Conservation (phyloP, 495 filamentous ascomycete genomes). For the Tetracladium setigerum region DNA sequence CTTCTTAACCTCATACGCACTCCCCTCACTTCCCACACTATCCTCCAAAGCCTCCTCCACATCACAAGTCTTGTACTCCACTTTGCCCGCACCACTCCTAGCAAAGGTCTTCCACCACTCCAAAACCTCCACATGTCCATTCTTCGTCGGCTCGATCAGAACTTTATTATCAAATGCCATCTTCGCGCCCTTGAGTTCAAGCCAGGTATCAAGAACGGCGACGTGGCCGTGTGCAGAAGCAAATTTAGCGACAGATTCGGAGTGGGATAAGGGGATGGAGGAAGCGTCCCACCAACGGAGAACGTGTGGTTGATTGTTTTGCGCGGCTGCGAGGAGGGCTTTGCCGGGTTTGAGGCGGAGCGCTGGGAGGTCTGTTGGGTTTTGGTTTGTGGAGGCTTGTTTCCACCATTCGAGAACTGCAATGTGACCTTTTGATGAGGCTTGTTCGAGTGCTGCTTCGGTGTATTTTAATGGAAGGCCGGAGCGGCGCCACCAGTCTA, state of each 20-base stretch:
- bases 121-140: constrained; percentile 72
- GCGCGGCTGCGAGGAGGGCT: constrained; percentile 70
- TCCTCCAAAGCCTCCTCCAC: constrained; percentile 93
- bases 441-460: constrained; percentile 78
- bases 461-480: constrained; percentile 76
- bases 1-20: constrained; percentile 57
- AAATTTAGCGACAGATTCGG: constrained; percentile 71
- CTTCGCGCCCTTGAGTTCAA: constrained; percentile 68
- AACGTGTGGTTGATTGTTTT: constrained; percentile 61
- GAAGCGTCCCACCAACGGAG: constrained; percentile 80
- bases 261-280: constrained; percentile 63
- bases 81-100: constrained; percentile 35
- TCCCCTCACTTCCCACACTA: constrained; percentile 58
- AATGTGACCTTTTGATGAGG: constrained; percentile 75
- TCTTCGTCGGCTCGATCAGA: constrained; percentile 78
- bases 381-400: constrained; percentile 38
- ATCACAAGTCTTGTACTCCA: constrained; percentile 93
- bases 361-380: constrained; percentile 24
- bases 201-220: constrained; percentile 76
- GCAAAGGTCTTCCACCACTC: constrained; percentile 78
- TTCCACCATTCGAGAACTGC: constrained; percentile 89
- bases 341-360: constrained; percentile 70
- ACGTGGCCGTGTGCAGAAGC: constrained; percentile 84
- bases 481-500: constrained; percentile 87
- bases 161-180: constrained; percentile 87